Percentiles rank a stretch among this genome's conserved stretches.
Conservation (phyloP, 2,329 filamentous ascomycete genomes). For the Claviceps lovelessii region DNA sequence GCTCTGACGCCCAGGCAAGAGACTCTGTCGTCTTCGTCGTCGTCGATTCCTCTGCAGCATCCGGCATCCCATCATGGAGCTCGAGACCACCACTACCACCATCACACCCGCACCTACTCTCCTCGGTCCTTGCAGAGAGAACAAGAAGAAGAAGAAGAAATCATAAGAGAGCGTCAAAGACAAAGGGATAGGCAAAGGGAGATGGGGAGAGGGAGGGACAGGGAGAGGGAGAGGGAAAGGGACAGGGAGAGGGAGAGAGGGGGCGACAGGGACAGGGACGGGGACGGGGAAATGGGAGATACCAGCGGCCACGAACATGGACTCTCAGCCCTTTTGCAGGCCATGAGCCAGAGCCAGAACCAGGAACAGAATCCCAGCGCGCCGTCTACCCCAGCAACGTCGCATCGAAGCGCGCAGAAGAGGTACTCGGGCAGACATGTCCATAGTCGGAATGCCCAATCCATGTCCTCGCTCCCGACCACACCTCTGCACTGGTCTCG, state of each 20-base stretch:
- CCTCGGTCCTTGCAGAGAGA: slow-evolving; percentile 19
- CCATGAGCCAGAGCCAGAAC: slow-evolving; percentile 61
- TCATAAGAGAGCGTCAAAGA: neutral
- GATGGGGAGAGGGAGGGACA: slow-evolving; percentile 10
- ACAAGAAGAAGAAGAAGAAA: neutral
- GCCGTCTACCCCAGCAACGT: slow-evolving; percentile 50
- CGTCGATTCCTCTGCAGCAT: slow-evolving; percentile 29
- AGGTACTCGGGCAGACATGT: slow-evolving; percentile 47
- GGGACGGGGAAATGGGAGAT: slow-evolving; percentile 7
- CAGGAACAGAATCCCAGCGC: slow-evolving; percentile 45
- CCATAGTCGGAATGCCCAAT: slow-evolving; percentile 54
- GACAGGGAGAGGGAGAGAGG: no score
- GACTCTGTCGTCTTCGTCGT: slow-evolving; percentile 15
- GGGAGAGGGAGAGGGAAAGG: no score
- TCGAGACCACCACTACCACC: neutral
- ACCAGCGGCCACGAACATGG: slow-evolving; percentile 31
- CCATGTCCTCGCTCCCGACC: slow-evolving; percentile 68
- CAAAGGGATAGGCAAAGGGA: neutral
- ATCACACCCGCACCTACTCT: slow-evolving; percentile 35
- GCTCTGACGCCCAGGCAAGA: slow-evolving; percentile 45
- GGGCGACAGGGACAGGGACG: no score
- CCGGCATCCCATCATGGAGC: slow-evolving; percentile 21
- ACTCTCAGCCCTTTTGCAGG: slow-evolving; percentile 68
- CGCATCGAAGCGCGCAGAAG: slow-evolving; percentile 28
- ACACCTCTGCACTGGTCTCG: slow-evolving; percentile 49